A percentile compares a stretch with the other conserved stretches of the same genome.
These are phyloP conservation scores for Colletotrichum destructivum DNA, from an alignment of 2,329 filamentous ascomycete genomes.

Conservation along the genomic window DNA sequence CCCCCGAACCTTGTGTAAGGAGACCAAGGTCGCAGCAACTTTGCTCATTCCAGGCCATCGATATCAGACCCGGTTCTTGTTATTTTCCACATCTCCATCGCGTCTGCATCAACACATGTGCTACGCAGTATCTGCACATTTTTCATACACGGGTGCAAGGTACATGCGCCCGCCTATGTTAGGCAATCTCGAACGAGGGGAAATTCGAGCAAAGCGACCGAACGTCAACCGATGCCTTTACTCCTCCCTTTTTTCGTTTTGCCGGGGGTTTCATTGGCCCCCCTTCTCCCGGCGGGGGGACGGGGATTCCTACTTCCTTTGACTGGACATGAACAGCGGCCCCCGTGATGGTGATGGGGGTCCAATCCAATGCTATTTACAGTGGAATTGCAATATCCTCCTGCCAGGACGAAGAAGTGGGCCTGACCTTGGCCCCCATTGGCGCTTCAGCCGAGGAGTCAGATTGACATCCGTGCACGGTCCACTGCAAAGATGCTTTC, in stretches of 20 bases:
- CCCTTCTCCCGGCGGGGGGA: conserved; percentile 19
- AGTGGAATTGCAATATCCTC: conserved; percentile 32
- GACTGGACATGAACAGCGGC: conserved; percentile 21
- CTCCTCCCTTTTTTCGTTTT: background rate
- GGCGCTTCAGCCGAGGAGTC: conserved; percentile 17
- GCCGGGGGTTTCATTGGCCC: conserved; percentile 27
- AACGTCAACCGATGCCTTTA: conserved; percentile 17
- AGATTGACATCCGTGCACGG: conserved; percentile 32
- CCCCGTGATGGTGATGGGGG: conserved; percentile 28
- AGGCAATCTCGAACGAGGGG: conserved; percentile 24
- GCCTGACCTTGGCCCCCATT: conserved; percentile 16
- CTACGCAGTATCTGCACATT: background rate
- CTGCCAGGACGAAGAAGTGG: conserved; percentile 36
- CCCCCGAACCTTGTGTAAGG: background rate
- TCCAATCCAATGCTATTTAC: conserved; percentile 31
- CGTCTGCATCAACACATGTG: background rate
- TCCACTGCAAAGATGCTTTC: conserved; percentile 26
- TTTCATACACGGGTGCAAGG: background rate
- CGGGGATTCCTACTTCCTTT: conserved; percentile 23
- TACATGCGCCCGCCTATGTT: background rate
- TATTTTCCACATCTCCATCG: conserved; percentile 3
- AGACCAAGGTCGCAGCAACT: conserved; percentile 2
- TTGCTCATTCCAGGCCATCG: background rate
- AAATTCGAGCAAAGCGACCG: background rate
- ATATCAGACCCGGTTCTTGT: background rate